These are phyloP conservation scores for Astragalus glycyphyllos DNA, from an alignment of 306 rosid species.

Conservation along the genomic window DNA sequence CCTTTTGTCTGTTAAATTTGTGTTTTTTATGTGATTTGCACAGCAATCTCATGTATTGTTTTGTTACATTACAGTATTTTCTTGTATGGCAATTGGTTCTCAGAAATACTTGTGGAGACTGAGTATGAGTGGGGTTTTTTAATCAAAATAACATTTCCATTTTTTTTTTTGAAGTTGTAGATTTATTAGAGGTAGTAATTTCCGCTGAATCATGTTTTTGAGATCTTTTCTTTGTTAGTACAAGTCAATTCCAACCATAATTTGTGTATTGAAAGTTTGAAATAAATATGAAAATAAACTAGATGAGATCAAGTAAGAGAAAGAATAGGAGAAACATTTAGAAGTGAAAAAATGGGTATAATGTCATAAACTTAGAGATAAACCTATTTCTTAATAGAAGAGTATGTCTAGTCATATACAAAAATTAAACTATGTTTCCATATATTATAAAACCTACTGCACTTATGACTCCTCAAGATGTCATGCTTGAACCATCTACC, in stretches of 20 bases:
- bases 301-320: not conserved
- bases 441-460: not conserved
- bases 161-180: too few species aligned
- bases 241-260: not conserved
- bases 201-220: not conserved
- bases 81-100: conserved; percentile 17
- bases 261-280: not conserved
- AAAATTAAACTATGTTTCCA: conserved; percentile 6
- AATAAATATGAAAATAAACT: not conserved
- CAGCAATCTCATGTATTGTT: not conserved
- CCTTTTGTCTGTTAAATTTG: not conserved
- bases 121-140: not conserved
- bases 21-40: not conserved
- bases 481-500: not conserved
- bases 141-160: too few species aligned
- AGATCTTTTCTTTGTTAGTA: not conserved
- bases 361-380: not conserved
- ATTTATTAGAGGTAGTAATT: not conserved
- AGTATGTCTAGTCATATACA: not conserved
- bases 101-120: conserved; percentile 6
- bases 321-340: not conserved
- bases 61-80: conserved; percentile 9
- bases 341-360: not conserved
- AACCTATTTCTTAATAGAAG: not conserved
- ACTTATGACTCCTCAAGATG: not conserved